Percentiles rank a stretch among this genome's conserved stretches.
These are phyloP conservation scores for Phytomonas sp. DNA, from an alignment of 208 protist species.

Conservation along the genomic window DNA sequence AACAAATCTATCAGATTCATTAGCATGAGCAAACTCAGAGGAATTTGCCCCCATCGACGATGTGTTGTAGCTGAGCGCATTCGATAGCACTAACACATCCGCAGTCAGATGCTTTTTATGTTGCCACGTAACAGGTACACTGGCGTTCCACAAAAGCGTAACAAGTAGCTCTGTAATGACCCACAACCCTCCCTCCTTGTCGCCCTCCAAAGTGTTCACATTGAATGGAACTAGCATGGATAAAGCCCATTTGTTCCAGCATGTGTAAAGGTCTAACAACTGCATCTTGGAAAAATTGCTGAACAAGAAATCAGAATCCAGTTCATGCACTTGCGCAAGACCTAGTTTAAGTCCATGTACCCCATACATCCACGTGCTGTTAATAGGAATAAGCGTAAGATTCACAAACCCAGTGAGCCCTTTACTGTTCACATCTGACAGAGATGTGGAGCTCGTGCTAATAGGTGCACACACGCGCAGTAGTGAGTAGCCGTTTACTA, in stretches of 20 bases:
- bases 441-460: not conserved
- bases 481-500: constrained; percentile 21
- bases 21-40: not conserved
- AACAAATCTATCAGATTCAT: not conserved
- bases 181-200: not conserved
- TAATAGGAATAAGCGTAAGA: constrained; percentile 7
- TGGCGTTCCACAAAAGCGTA: not conserved
- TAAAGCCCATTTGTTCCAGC: not conserved
- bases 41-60: not conserved
- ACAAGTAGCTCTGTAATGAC: not conserved
- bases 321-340: not conserved
- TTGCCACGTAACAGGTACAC: not conserved
- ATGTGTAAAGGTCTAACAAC: constrained; percentile 2
- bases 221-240: not conserved
- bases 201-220: not conserved
- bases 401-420: constrained; percentile 2
- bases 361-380: not conserved
- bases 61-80: not conserved
- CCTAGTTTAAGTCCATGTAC: constrained; percentile 7
- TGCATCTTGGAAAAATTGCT: constrained; percentile 9
- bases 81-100: not conserved
- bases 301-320: not conserved
- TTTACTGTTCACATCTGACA: not conserved
- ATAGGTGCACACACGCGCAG: not conserved
- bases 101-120: not conserved